Conservation (phyloP, 805 yeast species). For the Ogataea nakhonphanomensis region DNA sequence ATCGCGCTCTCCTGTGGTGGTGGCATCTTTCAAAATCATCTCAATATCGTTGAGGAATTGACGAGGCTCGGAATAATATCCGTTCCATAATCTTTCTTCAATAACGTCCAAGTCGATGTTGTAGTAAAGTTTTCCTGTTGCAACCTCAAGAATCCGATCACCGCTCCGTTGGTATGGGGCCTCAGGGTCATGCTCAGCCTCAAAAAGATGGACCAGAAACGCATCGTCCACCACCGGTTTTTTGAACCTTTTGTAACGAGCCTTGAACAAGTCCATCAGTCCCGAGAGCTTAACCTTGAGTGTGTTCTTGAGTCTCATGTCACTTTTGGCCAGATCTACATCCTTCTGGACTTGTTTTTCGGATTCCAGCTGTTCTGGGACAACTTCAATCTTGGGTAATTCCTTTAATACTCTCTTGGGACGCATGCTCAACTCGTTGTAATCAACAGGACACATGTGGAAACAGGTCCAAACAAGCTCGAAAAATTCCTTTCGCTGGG, state of each 20-base stretch:
- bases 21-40: slow-evolving; percentile 77
- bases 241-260: slow-evolving; percentile 81
- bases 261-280: slow-evolving; percentile 84
- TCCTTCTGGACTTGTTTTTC: slow-evolving; percentile 31
- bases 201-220: slow-evolving; percentile 72
- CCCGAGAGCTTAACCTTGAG: slow-evolving; percentile 83
- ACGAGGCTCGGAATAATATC: slow-evolving; percentile 87
- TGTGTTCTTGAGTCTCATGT: slow-evolving; percentile 79
- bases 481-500: slow-evolving; percentile 59
- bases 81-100: slow-evolving; percentile 96
- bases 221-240: slow-evolving; percentile 87
- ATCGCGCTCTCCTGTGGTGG: slow-evolving; percentile 76
- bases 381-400: slow-evolving; percentile 5
- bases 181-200: slow-evolving; percentile 42
- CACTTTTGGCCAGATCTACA: slow-evolving; percentile 43
- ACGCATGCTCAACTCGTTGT: slow-evolving; percentile 58
- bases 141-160: slow-evolving; percentile 76
- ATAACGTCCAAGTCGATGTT: slow-evolving; percentile 93
- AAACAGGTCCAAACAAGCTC: slow-evolving; percentile 50
- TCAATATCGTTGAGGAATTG: slow-evolving; percentile 85
- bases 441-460: slow-evolving; percentile 65
- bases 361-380: not conserved
- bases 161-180: slow-evolving; percentile 48
- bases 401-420: slow-evolving; percentile 46
- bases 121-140: slow-evolving; percentile 67